Base-by-base conservation (phyloP, 176 grass and related monocot genomes). In the Oryza australiensis region DNA sequence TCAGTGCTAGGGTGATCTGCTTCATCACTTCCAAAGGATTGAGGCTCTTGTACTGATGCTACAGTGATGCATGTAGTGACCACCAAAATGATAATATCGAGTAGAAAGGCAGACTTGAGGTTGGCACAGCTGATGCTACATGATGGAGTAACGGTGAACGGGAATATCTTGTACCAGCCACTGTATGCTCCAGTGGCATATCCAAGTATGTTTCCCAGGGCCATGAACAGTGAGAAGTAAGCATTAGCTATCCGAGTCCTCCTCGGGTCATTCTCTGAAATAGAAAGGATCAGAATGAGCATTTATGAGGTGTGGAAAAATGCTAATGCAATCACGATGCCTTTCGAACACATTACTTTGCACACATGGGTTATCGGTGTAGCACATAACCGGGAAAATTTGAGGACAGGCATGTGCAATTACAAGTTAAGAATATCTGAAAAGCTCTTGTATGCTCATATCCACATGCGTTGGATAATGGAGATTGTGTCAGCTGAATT, bases 161-260 rank as follows among this genome's bases (percentile, higher is more conserved):
- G 91, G 71, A 99, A 87, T 86, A 99, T 77, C n/a, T 3, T 83
- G 74, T 86, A 95, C 96, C 93, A 99, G 64, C 91, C 79, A 62
- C 80, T 91, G 42, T 88, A 95, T 14, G 96, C 90, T 74, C 93
- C 96, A 35, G 93, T 87, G 45, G 96, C 93, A 53, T 91, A 99
- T 49, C 96, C 93, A 1, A 99, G 89, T 66, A 99, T 90, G 77
- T 95, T 95, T 74, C 96, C 91, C 76, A 95, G 80, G 12, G 93
- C 96, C 93, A 98, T 98, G 88, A 98, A 98, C 82, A 95, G 88
- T 26, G 95, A 98, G 78, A 93, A 98, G 84, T 98, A 98, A n/a
- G 95, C 95, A 82, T 95, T 98, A 46, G 95, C 95, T 23, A 98
- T 93, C 13, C 95, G 81, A 57, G 87, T 95, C 82, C 87, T 64